phyloP scores from a whole-genome alignment of 768 basidiomycete species.

The Pisolithus orientalis region DNA sequence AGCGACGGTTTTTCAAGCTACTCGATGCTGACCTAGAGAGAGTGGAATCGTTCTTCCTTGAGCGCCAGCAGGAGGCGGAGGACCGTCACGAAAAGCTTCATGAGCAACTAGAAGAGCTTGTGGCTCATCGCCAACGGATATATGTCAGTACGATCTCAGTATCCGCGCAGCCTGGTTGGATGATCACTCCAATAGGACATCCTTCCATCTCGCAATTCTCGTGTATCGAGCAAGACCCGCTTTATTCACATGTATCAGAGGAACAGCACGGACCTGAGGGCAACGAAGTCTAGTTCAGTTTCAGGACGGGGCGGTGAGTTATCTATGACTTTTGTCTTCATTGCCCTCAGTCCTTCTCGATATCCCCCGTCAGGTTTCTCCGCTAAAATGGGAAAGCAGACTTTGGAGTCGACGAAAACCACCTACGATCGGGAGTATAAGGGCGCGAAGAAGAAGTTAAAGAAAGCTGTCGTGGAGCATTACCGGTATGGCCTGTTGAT shows the following conservation, averaged over 20 bases:
- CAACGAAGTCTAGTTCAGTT: slow-evolving; percentile 9
- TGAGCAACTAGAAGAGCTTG: slow-evolving; percentile 69
- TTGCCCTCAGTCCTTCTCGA: neutral
- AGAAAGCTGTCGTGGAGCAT: slow-evolving; percentile 76
- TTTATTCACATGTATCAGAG: neutral
- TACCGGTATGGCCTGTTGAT: slow-evolving; percentile 48
- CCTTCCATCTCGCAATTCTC: neutral
- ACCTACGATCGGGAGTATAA: slow-evolving; percentile 66
- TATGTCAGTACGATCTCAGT: slow-evolving; percentile 36
- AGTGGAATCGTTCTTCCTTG: slow-evolving; percentile 76
- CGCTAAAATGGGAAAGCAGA: neutral
- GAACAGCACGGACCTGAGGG: neutral
- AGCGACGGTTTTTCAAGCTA: slow-evolving; percentile 67
- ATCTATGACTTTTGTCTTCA: neutral
- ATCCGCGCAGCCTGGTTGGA: neutral
- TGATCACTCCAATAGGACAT: slow-evolving; percentile 9
- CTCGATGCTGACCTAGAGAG: slow-evolving; percentile 80
- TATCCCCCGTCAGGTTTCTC: neutral
- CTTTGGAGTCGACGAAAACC: neutral
- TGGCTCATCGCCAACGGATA: slow-evolving; percentile 56
- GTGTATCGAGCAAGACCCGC: neutral
- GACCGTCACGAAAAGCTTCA: slow-evolving; percentile 42
- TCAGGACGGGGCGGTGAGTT: slow-evolving; percentile 5
- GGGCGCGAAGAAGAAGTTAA: slow-evolving; percentile 78
- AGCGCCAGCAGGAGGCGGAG: slow-evolving; percentile 59